Base-by-base conservation (phyloP, 2,329 filamentous ascomycete genomes). In the Coniochaeta sp. region DNA sequence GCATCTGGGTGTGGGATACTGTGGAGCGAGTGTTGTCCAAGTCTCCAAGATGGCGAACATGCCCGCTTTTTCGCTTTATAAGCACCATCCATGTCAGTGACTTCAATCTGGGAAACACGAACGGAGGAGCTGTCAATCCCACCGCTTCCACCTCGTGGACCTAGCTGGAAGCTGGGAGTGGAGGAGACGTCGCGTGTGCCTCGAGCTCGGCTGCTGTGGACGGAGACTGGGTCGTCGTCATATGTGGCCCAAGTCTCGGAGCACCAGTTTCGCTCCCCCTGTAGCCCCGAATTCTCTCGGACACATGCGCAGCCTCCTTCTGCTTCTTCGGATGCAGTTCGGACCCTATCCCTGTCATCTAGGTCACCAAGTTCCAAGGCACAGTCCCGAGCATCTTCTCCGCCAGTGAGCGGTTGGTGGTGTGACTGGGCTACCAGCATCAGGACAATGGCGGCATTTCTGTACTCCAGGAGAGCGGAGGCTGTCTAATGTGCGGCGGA, bases 251-350 rank as follows among this genome's bases (percentile, higher is more conserved):
- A 42, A 22, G n/a, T 60, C 52, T 3, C 68, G 68, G 3, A 72
- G 55, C 31, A 57, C 53, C 27, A 57, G 58, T 52, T 64, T 71
- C 63, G 72, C 70, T 9, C 68, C 67, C n/a, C 1, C 68, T 71
- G 51, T 63, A 67, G 14, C 71, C 64, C n/a, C 68, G 60, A 26
- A 72, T 70, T 40, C 63, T 60, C 14, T 67, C 66, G 59, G 69
- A 71, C 1, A 65, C 60, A 4, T 57, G 51, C 1, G 63, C 66
- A 3, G 50, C 53, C 8, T 49, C 48, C 46, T 62, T 68, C 51
- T 72, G 67, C 24, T 58, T n/a, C 56, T 10, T 42, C 31, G 3
- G 60, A 62, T 0, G 62, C 61, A 3, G 55, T 52, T 24, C 57
- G 53, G 20, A 57, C 24, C 24, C 46, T 49, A 4, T 60, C 61